These are phyloP conservation scores for Tolypocladium paradoxum DNA, from an alignment of 2,329 filamentous ascomycete genomes.

Conservation along the genomic window DNA sequence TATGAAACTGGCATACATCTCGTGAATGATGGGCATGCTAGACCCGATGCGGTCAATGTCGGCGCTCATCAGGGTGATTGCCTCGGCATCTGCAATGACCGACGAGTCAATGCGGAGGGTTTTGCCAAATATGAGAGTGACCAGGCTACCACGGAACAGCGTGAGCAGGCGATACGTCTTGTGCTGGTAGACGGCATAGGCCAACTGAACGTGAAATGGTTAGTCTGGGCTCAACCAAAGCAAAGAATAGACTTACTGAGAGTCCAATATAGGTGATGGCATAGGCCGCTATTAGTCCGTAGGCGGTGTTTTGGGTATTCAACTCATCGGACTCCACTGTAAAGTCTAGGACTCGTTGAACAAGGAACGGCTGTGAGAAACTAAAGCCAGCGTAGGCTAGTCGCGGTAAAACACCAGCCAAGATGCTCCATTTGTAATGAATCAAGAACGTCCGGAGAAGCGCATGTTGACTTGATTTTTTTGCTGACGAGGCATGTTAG, in stretches of 20 bases:
- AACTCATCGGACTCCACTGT: constrained; percentile 12
- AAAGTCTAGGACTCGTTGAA: constrained; percentile 22
- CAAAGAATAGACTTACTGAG: constrained; percentile 17
- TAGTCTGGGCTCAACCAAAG: neutral
- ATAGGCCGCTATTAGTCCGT: constrained; percentile 27
- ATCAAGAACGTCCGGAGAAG: constrained; percentile 12
- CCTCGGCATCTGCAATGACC: constrained; percentile 12
- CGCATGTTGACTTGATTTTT: constrained; percentile 11
- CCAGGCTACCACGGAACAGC: constrained; percentile 21
- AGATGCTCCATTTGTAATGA: constrained; percentile 15
- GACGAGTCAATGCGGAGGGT: constrained; percentile 22
- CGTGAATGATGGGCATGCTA: constrained; percentile 17
- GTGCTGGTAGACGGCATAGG: constrained; percentile 13
- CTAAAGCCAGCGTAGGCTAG: constrained; percentile 25
- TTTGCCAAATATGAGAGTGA: constrained; percentile 37
- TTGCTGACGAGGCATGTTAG: constrained; percentile 2
- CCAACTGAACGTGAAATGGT: constrained; percentile 5
- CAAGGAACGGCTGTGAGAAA: constrained; percentile 32
- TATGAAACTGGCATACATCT: constrained; percentile 22
- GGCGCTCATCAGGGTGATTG: constrained; percentile 30
- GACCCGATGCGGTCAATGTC: constrained; percentile 26
- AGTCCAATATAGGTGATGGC: constrained; percentile 27
- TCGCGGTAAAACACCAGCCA: constrained; percentile 22
- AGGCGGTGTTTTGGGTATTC: constrained; percentile 17
- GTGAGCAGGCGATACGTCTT: constrained; percentile 22